Evolutionary conservation across 768 basidiomycete species (phyloP).

Genomic region (Chlorophyllum brunneum): DNA sequence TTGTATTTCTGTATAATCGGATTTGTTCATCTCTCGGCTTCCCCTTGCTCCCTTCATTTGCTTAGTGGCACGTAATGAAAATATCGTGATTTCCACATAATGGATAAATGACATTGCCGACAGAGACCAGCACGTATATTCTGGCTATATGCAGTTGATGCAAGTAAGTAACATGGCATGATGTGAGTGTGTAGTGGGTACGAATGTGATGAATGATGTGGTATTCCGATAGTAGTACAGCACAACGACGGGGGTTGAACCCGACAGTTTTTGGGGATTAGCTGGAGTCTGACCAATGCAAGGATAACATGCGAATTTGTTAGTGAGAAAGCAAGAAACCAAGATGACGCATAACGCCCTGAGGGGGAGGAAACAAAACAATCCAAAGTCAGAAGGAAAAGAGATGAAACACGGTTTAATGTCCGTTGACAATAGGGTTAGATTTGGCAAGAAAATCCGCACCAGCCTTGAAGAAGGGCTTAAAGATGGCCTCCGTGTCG

Average conservation of each 20-base stretch:
- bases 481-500: slow-evolving; percentile 78
- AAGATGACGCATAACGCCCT: slow-evolving; percentile 15
- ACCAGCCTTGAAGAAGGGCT: slow-evolving; percentile 78
- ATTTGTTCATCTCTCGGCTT: not conserved
- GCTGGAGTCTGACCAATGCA: slow-evolving; percentile 10
- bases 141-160: slow-evolving; percentile 58
- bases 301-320: slow-evolving; percentile 14
- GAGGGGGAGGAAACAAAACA: not conserved
- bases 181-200: slow-evolving; percentile 16
- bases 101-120: not conserved
- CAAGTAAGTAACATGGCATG: slow-evolving; percentile 28
- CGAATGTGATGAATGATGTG: slow-evolving; percentile 18
- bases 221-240: slow-evolving; percentile 21
- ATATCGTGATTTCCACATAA: not conserved
- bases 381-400: not conserved
- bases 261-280: slow-evolving; percentile 37
- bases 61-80: no score
- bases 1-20: not conserved
- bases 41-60: not conserved
- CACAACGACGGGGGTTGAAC: slow-evolving; percentile 82
- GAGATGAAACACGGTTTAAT: slow-evolving; percentile 19
- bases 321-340: slow-evolving; percentile 15
- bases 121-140: slow-evolving; percentile 11
- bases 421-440: slow-evolving; percentile 39
- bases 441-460: slow-evolving; percentile 48